Percentiles rank a stretch among this genome's conserved stretches.
phyloP scores from a whole-genome alignment of 1,284 basidiomycete species.

The Cutaneotrichosporon cavernicola region DNA sequence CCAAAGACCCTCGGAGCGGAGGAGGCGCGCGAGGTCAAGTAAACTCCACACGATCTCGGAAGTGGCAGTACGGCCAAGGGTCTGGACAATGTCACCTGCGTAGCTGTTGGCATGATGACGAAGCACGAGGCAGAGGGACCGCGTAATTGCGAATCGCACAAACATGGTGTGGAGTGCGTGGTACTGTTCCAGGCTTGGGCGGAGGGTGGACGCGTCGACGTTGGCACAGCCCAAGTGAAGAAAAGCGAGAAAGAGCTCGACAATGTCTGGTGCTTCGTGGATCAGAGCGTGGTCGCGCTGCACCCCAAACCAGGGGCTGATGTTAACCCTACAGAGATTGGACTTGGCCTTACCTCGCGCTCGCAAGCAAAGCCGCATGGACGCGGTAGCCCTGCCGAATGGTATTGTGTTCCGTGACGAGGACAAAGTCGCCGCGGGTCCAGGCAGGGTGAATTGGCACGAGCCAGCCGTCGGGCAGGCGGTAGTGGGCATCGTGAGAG shows the following conservation, averaged over 20 bases:
- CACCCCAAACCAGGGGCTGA: constrained; percentile 4
- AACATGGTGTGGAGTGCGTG: background rate
- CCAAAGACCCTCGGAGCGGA: background rate
- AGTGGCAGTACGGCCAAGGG: background rate
- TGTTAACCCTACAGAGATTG: background rate
- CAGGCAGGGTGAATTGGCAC: background rate
- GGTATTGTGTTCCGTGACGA: background rate
- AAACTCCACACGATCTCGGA: constrained; percentile 1
- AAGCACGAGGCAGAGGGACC: background rate
- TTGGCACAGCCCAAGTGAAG: background rate
- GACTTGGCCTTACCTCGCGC: background rate
- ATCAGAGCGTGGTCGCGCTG: background rate
- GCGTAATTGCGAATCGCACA: background rate
- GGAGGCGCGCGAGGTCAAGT: constrained; percentile 7
- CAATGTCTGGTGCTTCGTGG: background rate
- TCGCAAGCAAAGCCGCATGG: background rate
- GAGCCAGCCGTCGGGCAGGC: background rate
- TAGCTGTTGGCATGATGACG: background rate
- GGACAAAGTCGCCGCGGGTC: constrained; percentile 9
- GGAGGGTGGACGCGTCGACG: background rate
- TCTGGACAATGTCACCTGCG: background rate
- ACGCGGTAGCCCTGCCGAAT: constrained; percentile 4
- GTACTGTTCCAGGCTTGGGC: background rate
- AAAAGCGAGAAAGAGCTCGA: constrained; percentile 1
- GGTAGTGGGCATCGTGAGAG: background rate